Percentiles rank a stretch among this genome's conserved stretches.
Conservation (phyloP, 495 filamentous ascomycete genomes). For the Chaetomidium leptoderma region DNA sequence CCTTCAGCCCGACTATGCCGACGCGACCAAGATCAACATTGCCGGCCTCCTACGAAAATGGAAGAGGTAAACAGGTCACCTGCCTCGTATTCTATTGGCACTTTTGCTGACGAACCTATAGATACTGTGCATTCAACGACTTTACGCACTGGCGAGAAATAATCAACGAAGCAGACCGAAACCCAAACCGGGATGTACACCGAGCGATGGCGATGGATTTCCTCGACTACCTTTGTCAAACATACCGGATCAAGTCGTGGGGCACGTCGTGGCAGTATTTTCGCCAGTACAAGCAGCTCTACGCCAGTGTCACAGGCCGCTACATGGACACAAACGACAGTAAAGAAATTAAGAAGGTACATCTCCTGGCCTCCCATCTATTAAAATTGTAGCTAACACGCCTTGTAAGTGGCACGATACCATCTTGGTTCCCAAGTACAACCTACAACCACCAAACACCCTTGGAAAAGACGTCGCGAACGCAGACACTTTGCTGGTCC, state of each 20-base stretch:
- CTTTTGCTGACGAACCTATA: slow-evolving; percentile 6
- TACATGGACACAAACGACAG: slow-evolving; percentile 29
- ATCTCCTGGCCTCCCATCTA: slow-evolving; percentile 18
- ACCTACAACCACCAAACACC: slow-evolving; percentile 32
- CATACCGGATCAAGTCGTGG: slow-evolving; percentile 18
- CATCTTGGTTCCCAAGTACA: slow-evolving; percentile 24
- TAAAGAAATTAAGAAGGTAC: slow-evolving; percentile 37
- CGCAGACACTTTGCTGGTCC: slow-evolving; percentile 16
- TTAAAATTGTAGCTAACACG: not conserved
- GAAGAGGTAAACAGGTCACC: slow-evolving; percentile 10
- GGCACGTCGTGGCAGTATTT: slow-evolving; percentile 24
- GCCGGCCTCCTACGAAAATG: not conserved
- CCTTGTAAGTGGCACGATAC: slow-evolving; percentile 26
- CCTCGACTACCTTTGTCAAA: slow-evolving; percentile 24
- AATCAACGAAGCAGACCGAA: no score
- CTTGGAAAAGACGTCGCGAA: slow-evolving; percentile 25
- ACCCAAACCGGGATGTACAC: slow-evolving; percentile 16
- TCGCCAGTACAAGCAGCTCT: slow-evolving; percentile 28
- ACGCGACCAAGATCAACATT: slow-evolving; percentile 21
- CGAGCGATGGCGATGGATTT: slow-evolving; percentile 28
- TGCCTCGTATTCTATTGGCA: not conserved
- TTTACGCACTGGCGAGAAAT: slow-evolving; percentile 21
- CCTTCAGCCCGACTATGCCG: slow-evolving; percentile 15
- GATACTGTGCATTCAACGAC: not conserved
- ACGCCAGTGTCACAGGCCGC: slow-evolving; percentile 21